phyloP scores from a whole-genome alignment of 2,329 filamentous ascomycete species.

The Allantophomopsis lycopodina region DNA sequence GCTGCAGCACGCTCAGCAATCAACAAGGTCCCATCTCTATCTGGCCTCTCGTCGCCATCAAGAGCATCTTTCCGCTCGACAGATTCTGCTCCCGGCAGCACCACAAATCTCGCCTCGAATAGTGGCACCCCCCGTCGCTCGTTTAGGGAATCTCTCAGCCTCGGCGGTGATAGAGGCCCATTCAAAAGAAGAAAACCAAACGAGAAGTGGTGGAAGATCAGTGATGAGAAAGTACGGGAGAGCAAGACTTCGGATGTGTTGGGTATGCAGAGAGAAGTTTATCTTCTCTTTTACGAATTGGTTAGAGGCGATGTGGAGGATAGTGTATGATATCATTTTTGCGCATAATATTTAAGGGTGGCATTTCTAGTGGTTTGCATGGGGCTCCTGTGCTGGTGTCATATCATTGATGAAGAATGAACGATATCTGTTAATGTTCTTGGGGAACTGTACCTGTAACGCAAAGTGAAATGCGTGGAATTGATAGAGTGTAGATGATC shows the following conservation, averaged over 20 bases:
- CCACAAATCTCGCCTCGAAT: background rate
- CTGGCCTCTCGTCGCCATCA: slow-evolving; percentile 18
- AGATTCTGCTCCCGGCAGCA: slow-evolving; percentile 1
- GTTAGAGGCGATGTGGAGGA: slow-evolving; percentile 19
- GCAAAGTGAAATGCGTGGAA: too few relatives aligned
- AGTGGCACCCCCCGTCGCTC: background rate
- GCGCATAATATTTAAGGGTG: background rate
- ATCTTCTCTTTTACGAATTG: slow-evolving; percentile 90
- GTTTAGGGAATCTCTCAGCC: background rate
- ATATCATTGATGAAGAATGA: background rate
- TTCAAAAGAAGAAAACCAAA: slow-evolving; percentile 44
- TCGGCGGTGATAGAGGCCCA: background rate
- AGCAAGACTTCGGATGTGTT: slow-evolving; percentile 85
- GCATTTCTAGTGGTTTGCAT: too few relatives aligned
- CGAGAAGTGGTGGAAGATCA: slow-evolving; percentile 94
- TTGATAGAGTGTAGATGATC: too few relatives aligned
- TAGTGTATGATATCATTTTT: background rate
- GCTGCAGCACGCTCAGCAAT: slow-evolving; percentile 43
- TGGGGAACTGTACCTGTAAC: too few relatives aligned
- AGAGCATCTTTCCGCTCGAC: slow-evolving; percentile 3
- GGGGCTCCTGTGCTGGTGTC: background rate
- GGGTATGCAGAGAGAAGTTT: slow-evolving; percentile 90
- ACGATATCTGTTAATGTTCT: too few relatives aligned
- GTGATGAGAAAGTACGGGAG: slow-evolving; percentile 92
- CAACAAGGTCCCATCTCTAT: slow-evolving; percentile 17